Evolutionary conservation across 1,139 yeast genomes (phyloP).

Genomic region (Williopsis jadinii): DNA sequence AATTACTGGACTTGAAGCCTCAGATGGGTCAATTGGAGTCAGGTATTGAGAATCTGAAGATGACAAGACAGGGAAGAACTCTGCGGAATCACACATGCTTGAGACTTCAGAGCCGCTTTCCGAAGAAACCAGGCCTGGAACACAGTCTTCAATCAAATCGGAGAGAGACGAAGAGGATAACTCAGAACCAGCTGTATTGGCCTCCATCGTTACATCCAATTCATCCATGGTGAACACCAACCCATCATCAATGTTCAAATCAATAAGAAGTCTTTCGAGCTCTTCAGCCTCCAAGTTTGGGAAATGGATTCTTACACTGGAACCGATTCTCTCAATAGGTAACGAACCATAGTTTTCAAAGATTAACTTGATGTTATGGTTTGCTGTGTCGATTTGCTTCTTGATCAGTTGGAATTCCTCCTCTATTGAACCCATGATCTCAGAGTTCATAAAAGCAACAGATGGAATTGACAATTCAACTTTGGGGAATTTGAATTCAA

Average conservation of each 20-base stretch:
- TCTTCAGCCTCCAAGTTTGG: slow-evolving; percentile 49
- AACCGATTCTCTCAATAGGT: slow-evolving; percentile 37
- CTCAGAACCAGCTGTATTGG: slow-evolving; percentile 2
- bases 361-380: slow-evolving; percentile 32
- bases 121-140: slow-evolving; percentile 18
- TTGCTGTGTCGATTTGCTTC: slow-evolving; percentile 29
- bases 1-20: slow-evolving; percentile 5
- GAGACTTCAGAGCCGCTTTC: neutral
- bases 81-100: neutral
- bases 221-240: slow-evolving; percentile 30
- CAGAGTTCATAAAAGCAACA: slow-evolving; percentile 43
- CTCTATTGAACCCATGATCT: slow-evolving; percentile 35
- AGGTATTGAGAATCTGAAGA: slow-evolving; percentile 8
- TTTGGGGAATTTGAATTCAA: slow-evolving; percentile 44
- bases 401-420: slow-evolving; percentile 18
- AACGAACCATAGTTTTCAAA: slow-evolving; percentile 43
- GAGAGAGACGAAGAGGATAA: slow-evolving; percentile 5
- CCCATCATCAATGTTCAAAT: slow-evolving; percentile 45
- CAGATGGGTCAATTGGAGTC: slow-evolving; percentile 6
- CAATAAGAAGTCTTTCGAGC: slow-evolving; percentile 43
- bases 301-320: slow-evolving; percentile 44
- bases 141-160: slow-evolving; percentile 10
- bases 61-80: slow-evolving; percentile 11
- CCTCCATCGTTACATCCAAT: slow-evolving; percentile 1
- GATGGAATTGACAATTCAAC: slow-evolving; percentile 35